Percentiles rank a stretch among this genome's conserved stretches.
These are phyloP conservation scores for Aspergillus viridinutans DNA, from an alignment of 2,329 filamentous ascomycete genomes.

Conservation along the genomic window DNA sequence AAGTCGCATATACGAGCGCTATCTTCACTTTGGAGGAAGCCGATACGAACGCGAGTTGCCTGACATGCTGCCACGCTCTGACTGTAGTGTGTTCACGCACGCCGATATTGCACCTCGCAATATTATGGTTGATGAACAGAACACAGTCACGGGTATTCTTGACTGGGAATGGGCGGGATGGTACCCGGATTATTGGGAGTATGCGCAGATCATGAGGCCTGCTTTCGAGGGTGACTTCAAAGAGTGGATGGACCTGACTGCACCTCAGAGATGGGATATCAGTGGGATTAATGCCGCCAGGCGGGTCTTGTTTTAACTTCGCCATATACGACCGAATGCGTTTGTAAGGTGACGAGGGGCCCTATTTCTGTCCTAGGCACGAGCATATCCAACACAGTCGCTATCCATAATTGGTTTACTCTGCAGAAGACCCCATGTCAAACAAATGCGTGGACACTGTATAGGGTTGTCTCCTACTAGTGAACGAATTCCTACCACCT, in stretches of 20 bases:
- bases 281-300: slow-evolving; percentile 22
- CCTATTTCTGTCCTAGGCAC: too few relatives aligned
- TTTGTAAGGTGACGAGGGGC: too few relatives aligned
- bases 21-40: slow-evolving; percentile 18
- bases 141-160: slow-evolving; percentile 30
- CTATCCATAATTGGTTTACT: too few relatives aligned
- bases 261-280: slow-evolving; percentile 25
- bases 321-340: too few relatives aligned
- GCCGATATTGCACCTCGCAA: slow-evolving; percentile 32
- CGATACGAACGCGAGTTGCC: slow-evolving; percentile 17
- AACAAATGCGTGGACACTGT: too few relatives aligned
- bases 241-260: slow-evolving; percentile 26
- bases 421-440: too few relatives aligned
- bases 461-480: too few relatives aligned
- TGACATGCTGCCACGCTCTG: slow-evolving; percentile 22
- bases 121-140: slow-evolving; percentile 25
- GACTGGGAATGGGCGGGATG: slow-evolving; percentile 42
- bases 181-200: slow-evolving; percentile 43
- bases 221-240: slow-evolving; percentile 22
- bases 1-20: slow-evolving; percentile 22
- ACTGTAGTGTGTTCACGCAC: slow-evolving; percentile 29
- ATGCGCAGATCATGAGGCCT: slow-evolving; percentile 30
- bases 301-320: slow-evolving; percentile 1
- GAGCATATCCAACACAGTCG: too few relatives aligned
- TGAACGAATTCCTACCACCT: too few relatives aligned